phyloP scores from a whole-genome alignment of 805 yeast species.

The Wickerhamiella domercqiae region DNA sequence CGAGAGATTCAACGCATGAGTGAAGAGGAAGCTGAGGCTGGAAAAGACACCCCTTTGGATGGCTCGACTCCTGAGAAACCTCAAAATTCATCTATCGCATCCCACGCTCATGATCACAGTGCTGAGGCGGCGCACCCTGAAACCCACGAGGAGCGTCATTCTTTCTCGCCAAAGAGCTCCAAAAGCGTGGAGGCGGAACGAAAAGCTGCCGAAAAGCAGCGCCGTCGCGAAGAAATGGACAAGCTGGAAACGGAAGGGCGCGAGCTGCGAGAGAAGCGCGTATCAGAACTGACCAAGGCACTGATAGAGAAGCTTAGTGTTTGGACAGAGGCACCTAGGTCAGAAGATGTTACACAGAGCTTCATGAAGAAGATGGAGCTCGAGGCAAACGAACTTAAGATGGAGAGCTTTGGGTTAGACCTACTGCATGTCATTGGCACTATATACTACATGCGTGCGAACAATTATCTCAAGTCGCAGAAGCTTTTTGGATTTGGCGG shows the following conservation, averaged over 20 bases:
- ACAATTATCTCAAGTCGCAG: slow-evolving; percentile 55
- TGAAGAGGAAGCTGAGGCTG: slow-evolving; percentile 21
- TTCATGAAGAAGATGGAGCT: slow-evolving; percentile 52
- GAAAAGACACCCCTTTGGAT: slow-evolving; percentile 3
- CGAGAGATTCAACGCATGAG: slow-evolving; percentile 55
- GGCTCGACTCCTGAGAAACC: neutral
- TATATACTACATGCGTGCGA: slow-evolving; percentile 60
- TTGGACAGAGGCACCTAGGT: slow-evolving; percentile 48
- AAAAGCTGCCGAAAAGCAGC: slow-evolving; percentile 22
- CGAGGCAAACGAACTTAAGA: slow-evolving; percentile 81
- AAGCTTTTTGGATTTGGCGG: slow-evolving; percentile 80
- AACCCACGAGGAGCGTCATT: neutral
- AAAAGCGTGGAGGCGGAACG: slow-evolving; percentile 7
- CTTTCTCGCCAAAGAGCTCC: neutral
- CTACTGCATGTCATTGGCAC: slow-evolving; percentile 65
- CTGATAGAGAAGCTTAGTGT: slow-evolving; percentile 50
- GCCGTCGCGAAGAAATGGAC: slow-evolving; percentile 20
- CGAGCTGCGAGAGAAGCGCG: slow-evolving; percentile 14
- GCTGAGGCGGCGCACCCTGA: neutral
- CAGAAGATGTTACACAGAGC: slow-evolving; percentile 42
- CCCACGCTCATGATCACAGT: neutral
- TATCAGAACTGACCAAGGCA: slow-evolving; percentile 63
- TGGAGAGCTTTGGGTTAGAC: slow-evolving; percentile 92
- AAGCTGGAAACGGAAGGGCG: slow-evolving; percentile 33
- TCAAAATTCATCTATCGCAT: neutral